These are phyloP conservation scores for Epichloe gansuensis DNA, from an alignment of 2,329 filamentous ascomycete genomes.

Conservation along the genomic window DNA sequence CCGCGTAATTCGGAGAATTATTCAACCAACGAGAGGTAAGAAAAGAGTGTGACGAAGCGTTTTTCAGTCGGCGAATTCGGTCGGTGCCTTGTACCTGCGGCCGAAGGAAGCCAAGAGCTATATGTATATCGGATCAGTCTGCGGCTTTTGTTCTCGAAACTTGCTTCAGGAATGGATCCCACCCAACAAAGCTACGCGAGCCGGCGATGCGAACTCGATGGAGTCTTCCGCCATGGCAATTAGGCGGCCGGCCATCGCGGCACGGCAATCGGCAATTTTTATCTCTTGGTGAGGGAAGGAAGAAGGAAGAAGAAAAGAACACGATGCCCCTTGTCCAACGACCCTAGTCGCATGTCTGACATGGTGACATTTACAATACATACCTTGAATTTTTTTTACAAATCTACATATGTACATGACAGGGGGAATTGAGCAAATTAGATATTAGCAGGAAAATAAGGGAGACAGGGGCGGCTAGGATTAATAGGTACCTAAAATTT, in stretches of 20 bases:
- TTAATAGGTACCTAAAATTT: too few species aligned
- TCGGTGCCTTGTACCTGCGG: neutral
- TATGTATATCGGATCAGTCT: neutral
- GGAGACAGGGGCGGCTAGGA: too few species aligned
- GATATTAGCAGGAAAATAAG: too few species aligned
- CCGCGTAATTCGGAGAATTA: neutral
- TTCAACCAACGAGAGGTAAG: neutral
- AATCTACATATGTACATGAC: too few species aligned
- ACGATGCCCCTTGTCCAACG: neutral
- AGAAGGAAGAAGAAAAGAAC: neutral
- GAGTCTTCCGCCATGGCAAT: neutral
- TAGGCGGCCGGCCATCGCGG: neutral
- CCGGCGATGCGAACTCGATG: neutral
- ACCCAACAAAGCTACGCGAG: neutral
- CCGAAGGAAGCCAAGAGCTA: neutral
- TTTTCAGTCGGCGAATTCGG: neutral
- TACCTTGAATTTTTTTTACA: too few species aligned
- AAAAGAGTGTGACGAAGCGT: neutral
- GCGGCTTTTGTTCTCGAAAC: too few species aligned
- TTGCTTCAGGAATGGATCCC: too few species aligned
- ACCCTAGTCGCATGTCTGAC: too few species aligned
- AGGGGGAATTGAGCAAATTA: too few species aligned
- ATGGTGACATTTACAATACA: too few species aligned
- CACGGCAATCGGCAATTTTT: neutral
- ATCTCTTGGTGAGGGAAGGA: neutral